Base-by-base conservation (phyloP, 352 stramenopile genomes). In the Phytopythium boreale region DNA sequence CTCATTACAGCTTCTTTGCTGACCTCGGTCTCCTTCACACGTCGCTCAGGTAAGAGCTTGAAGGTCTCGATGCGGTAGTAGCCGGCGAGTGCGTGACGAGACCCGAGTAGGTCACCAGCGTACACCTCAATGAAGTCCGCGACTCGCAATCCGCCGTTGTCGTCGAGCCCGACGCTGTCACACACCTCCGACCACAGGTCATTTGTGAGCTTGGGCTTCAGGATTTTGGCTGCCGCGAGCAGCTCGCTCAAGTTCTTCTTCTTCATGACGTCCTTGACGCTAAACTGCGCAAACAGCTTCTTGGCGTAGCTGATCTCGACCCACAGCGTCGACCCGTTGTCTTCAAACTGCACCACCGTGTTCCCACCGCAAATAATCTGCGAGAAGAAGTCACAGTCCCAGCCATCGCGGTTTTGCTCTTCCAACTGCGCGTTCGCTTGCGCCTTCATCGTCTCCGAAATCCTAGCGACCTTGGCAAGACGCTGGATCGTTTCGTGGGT, bases 51-150 rank as follows among this genome's bases (percentile, higher is more conserved):
- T 0, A 85, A 55, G 29, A 88, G 51, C 47, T 78, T 83, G 65
- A 85, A 88, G 1, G 79, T 84, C 49, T 88, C 74, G 29, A 88
- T 88, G 22, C 75, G 69, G 61, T 85, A 82, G 67, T 73, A 88
- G 44, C 85, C 79, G 0, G 67, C 76, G 10, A 88, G 53, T 2
- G 79, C 59, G 39, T 82, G 65, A 1, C 79, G 76, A 37, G 72
- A 68, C n/a, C 76, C 78, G 4, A 88, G 61, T 2, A 79, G 41
- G 22, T 71, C 61, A 19, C 70, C 65, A 34, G 72, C 59, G 57
- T 85, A 85, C 6, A 81, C 64, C 50, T 80, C 66, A 10, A 88
- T 52, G 60, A 88, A 85, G 9, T 80, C 51, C 1, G 52, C 64
- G 8, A 79, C 44, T 8, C 56, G 66, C 15, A 88, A 64, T 4